Base-by-base conservation (phyloP, 2,329 filamentous ascomycete species). In the Colletotrichum australisinense region DNA sequence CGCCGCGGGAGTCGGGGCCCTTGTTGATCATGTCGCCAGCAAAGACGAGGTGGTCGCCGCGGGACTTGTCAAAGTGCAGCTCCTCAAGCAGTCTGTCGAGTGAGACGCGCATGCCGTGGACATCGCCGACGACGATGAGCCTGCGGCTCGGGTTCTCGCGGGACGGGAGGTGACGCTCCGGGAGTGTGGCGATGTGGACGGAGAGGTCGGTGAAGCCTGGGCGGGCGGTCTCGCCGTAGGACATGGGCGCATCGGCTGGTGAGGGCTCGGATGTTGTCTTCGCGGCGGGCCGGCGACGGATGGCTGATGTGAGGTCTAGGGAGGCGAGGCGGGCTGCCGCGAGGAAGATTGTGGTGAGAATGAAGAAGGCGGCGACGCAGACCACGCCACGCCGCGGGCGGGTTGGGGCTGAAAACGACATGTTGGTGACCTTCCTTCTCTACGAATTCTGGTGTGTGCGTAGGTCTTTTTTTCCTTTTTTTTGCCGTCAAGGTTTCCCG, bases 61-160 rank as follows among this genome's bases (percentile, higher is more conserved):
- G 46, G 2, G 32, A 76, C 16, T 72, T 66, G 72, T 92, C 82
- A 82, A 94, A 96, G 19, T 86, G 80, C 26, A 93, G 84, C 78
- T 94, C 92, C 5, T 88, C 80, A 30, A 98, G 88, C 14, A 98
- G 87, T 19, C 86, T 80, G 80, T 87, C 83, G 80, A 94, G 87
- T 74, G 95, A 89, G 14, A 88, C 81, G 77, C 90, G 90, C 86
- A 97, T 97, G 62, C 97, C 97, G 84, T 98, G 96, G 16, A 98
- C 94, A 83, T 99, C 97, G 67, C 97, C 96, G 42, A 98, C 87
- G 74, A 98, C 87, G 42, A 98, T 86, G 28, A 99, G 85, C 22
- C 95, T 87, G 67, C 88, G 90, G 67, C 67, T 56, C 26, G 84
- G 78, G 49, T 85, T 83, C 24, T 80, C 70, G 30, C 77, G 58